Evolutionary conservation across 305 asterid genomes (phyloP).

Genomic region (Andrographis paniculata): DNA sequence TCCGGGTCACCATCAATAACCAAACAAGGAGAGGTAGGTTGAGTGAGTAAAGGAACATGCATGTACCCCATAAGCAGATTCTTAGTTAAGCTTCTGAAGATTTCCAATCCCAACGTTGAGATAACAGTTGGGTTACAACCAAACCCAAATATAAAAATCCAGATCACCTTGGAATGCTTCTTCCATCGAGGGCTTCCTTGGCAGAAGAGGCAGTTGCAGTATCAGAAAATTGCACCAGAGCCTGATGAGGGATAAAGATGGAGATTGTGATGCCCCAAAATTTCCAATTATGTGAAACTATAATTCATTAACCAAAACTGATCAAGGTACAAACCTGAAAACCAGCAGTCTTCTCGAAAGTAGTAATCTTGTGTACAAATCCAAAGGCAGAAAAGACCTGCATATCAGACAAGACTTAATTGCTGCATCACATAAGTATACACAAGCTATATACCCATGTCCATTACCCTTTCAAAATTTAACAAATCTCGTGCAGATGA

Average conservation of each 20-base stretch:
- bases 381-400: slow-evolving; percentile 99
- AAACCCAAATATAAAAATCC: slow-evolving; percentile 57
- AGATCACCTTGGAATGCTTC: slow-evolving; percentile 99
- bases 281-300: slow-evolving; percentile 1
- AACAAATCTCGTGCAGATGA: slow-evolving; percentile 11
- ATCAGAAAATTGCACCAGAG: slow-evolving; percentile 92
- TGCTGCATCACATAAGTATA: slow-evolving; percentile 16
- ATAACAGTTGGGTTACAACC: slow-evolving; percentile 42
- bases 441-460: neutral
- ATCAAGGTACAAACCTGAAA: slow-evolving; percentile 55
- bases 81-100: slow-evolving; percentile 7
- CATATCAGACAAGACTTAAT: slow-evolving; percentile 19
- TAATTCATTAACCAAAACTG: slow-evolving; percentile 7
- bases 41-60: slow-evolving; percentile 48
- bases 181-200: slow-evolving; percentile 94
- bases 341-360: slow-evolving; percentile 99
- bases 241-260: slow-evolving; percentile 36
- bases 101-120: slow-evolving; percentile 15
- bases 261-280: neutral
- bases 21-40: slow-evolving; percentile 28
- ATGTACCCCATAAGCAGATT: slow-evolving; percentile 50
- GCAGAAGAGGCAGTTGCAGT: slow-evolving; percentile 87
- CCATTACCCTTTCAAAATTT: slow-evolving; percentile 6
- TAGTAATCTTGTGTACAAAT: slow-evolving; percentile 90
- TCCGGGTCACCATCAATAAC: slow-evolving; percentile 17